Evolutionary conservation across 352 stramenopile genomes (phyloP), one percentile per base, ranked within the genome.

Genomic region (Pythium guiyangense): DNA sequence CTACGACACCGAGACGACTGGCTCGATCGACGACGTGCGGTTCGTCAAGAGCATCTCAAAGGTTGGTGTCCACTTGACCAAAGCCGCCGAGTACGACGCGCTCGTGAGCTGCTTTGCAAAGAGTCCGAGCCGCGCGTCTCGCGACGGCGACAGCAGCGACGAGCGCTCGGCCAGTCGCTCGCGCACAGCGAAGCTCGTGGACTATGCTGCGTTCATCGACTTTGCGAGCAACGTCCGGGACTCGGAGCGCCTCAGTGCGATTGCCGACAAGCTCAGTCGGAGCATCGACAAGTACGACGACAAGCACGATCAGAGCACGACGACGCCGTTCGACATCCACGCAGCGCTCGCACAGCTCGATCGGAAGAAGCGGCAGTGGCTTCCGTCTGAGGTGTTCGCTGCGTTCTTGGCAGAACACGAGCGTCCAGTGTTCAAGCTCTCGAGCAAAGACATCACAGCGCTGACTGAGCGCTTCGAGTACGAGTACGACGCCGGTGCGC

Each of bases 151-250:
- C 9, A 53, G 69, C 1, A 60, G 57, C 29, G 49, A 58, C 15
- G 52, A 44, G 29, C 42, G 18, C 14, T 53, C 17, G 22, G 22
- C 22, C 22, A 22, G 22, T 22, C 22, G 22, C 22, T 22, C 22
- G 22, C 22, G 22, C 22, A 22, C 22, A 25, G 25, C 29, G 17
- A 54, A 57, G 47, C 54, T 69, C 29, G 63, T 89, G 18, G 76
- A 88, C 48, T 91, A 89, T 42, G 39, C 63, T 1, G 54, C 64
- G 4, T 91, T 91, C 50, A 52, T 82, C 22, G 78, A 91, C 37
- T 91, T 88, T 67, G 74, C 74, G 0, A 86, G 73, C 63, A 88
- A 86, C 27, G 71, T 80, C 4, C 74, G 74, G 2, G 77, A 88
- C 64, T 87, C 78, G 9, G 78, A 81, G 34, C 81, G 75, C 46